A percentile compares a stretch with the other conserved stretches of the same genome.
phyloP scores from a whole-genome alignment of 2,329 filamentous ascomycete species.

The Endothia cerciana region DNA sequence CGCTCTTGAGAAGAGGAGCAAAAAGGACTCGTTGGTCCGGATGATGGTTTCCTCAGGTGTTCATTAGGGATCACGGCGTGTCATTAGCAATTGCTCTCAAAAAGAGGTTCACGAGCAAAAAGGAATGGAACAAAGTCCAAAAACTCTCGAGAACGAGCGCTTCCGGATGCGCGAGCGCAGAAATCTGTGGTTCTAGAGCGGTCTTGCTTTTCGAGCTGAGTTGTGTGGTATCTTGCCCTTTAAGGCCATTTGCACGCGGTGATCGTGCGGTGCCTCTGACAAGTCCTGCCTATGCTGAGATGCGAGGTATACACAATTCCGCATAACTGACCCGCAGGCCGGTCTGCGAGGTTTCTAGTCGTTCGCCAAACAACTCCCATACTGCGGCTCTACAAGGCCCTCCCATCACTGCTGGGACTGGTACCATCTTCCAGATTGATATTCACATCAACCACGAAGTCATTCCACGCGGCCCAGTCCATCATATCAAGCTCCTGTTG shows the following conservation, averaged over 20 bases:
- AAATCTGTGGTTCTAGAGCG: not conserved
- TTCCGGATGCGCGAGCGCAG: not conserved
- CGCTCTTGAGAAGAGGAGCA: constrained; percentile 5
- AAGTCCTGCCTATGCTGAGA: not conserved
- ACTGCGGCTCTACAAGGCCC: not conserved
- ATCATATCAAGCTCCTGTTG: constrained; percentile 35
- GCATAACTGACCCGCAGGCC: not conserved
- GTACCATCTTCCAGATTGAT: constrained; percentile 19
- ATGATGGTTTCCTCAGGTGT: constrained; percentile 61
- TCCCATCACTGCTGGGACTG: constrained; percentile 24
- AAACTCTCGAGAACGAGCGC: constrained; percentile 31
- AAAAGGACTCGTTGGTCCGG: constrained; percentile 11
- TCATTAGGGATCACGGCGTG: constrained; percentile 64
- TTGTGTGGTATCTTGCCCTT: not conserved
- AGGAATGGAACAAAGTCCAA: constrained; percentile 50
- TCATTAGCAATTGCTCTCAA: constrained; percentile 60
- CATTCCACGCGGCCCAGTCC: constrained; percentile 48
- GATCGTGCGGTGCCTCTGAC: not conserved
- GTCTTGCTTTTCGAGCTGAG: constrained; percentile 7
- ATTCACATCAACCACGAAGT: constrained; percentile 47
- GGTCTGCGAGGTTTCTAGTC: not conserved
- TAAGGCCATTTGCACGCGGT: not conserved
- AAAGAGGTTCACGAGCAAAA: constrained; percentile 38
- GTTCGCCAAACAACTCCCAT: not conserved
- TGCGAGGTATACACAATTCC: not conserved